Percentiles rank a stretch among this genome's conserved stretches.
Conservation (phyloP, 2,329 filamentous ascomycete genomes). For the Claviceps capensis region DNA sequence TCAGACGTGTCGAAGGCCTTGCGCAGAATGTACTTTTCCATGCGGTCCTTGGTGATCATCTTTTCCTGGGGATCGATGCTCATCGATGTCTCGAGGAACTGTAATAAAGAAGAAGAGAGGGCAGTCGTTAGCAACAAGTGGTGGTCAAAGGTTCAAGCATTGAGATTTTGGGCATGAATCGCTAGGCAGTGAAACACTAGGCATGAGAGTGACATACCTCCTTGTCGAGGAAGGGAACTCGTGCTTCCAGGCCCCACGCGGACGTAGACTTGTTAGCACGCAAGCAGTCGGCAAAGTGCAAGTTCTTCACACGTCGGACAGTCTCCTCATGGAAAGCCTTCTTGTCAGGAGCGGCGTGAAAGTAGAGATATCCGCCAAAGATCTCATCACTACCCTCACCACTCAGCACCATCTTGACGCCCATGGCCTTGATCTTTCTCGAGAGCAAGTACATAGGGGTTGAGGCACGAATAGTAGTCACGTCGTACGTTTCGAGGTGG, state of each 20-base stretch:
- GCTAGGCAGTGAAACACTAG: too few relatives aligned
- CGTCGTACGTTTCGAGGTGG: slow-evolving; percentile 95
- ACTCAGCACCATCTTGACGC: slow-evolving; percentile 97
- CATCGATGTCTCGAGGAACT: slow-evolving; percentile 89
- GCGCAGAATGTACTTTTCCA: slow-evolving; percentile 96
- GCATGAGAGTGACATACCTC: slow-evolving; percentile 33
- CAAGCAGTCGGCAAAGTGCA: slow-evolving; percentile 91
- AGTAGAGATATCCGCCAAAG: slow-evolving; percentile 97
- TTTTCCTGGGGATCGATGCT: slow-evolving; percentile 89
- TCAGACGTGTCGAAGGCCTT: slow-evolving; percentile 93
- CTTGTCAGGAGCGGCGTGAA: slow-evolving; percentile 85
- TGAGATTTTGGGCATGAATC: too few relatives aligned
- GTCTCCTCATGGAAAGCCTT: slow-evolving; percentile 93
- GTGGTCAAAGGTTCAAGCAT: not conserved
- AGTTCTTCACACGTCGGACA: slow-evolving; percentile 85
- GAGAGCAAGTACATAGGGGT: slow-evolving; percentile 97
- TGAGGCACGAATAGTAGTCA: slow-evolving; percentile 94
- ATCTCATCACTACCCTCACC: slow-evolving; percentile 97
- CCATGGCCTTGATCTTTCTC: slow-evolving; percentile 98
- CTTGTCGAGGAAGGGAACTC: slow-evolving; percentile 96
- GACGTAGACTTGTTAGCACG: slow-evolving; percentile 98
- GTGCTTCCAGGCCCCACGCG: slow-evolving; percentile 94
- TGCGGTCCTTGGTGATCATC: slow-evolving; percentile 78
- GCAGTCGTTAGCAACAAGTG: not conserved
- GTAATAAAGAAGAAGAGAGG: not conserved